Evolutionary conservation across 1,284 basidiomycete genomes (phyloP), one percentile per base, ranked within the genome.

Genomic region (Phylloporus sp.): DNA sequence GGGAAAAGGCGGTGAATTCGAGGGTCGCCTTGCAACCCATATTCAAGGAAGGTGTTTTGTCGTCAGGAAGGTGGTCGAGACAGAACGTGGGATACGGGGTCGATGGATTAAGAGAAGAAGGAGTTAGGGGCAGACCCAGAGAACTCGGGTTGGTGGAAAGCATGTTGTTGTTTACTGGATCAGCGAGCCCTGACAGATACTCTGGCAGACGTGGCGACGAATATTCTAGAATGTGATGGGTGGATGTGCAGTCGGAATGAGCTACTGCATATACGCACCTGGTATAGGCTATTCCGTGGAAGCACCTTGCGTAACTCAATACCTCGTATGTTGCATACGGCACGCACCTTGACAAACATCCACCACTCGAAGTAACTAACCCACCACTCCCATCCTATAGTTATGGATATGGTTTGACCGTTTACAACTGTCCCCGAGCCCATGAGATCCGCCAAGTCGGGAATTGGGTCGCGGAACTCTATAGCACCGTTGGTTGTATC

Each of bases 401-500:
- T 62, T 27, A 81, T 63, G 60, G 58, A 14, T 62, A 82, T 67
- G 15, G 58, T 72, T 60, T 75, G 65, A 17, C 72, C 73, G 39
- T 74, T 66, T 27, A 67, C 68, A 25, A 41, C 45, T 37, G 62
- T 47, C 19, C 74, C 73, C 0, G 66, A 49, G 19, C 57, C 61
- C 45, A 82, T 64, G 58, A 83, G 73, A 17, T 70, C 65, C n/a
- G 67, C 72, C 45, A 82, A 63, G 63, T 77, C 72, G n/a, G 67
- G 61, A n/a, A 68, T 62, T 20, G 80, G 76, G 56, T 75, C 61
- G 60, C 81, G 73, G 59, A 83, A 68, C 63, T 82, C 82, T 27
- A 81, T 65, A 10, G 74, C 43, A 14, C 78, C 80, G 19, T 73
- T 59, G 35, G 73, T 55, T 27, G 76, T 67, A 62, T 80, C 77